A percentile compares a stretch with the other conserved stretches of the same genome.
phyloP scores from a whole-genome alignment of 1,284 basidiomycete species.

The Phaffia rhodozyma region DNA sequence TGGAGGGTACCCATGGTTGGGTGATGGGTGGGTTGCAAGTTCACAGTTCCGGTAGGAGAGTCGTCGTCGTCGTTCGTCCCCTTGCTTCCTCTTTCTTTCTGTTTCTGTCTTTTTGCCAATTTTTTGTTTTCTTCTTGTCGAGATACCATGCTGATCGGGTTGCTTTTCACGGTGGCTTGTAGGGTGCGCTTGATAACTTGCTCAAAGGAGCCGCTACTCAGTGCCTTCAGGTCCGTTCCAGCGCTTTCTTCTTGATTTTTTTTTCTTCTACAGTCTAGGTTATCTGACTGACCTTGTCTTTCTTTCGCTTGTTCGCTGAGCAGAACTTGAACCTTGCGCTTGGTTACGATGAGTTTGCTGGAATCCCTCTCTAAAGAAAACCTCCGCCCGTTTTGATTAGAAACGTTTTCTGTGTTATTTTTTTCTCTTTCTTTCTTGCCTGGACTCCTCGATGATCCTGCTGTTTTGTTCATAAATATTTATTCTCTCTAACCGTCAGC shows the following conservation, averaged over 20 bases:
- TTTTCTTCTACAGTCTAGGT: background rate
- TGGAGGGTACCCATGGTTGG: constrained; percentile 77
- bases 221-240: constrained; percentile 64
- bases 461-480: too few species aligned
- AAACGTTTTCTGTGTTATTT: too few species aligned
- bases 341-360: constrained; percentile 81
- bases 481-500: background rate
- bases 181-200: constrained; percentile 89
- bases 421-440: too few species aligned
- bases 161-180: constrained; percentile 10
- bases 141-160: constrained; percentile 44
- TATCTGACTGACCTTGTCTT: background rate
- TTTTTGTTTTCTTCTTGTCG: background rate
- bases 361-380: constrained; percentile 45
- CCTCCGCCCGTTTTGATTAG: background rate
- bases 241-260: background rate
- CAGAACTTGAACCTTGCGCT: constrained; percentile 92
- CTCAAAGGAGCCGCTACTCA: constrained; percentile 97
- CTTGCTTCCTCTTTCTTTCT: constrained; percentile 7
- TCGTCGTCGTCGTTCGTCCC: constrained; percentile 69
- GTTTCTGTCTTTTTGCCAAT: constrained; percentile 12
- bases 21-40: constrained; percentile 88
- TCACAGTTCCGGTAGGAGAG: constrained; percentile 72
- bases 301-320: background rate
- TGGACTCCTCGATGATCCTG: too few species aligned